A percentile compares a stretch with the other conserved stretches of the same genome.
Evolutionary conservation across 805 yeast genomes (phyloP).

Genomic region (Ogataea saltuana): DNA sequence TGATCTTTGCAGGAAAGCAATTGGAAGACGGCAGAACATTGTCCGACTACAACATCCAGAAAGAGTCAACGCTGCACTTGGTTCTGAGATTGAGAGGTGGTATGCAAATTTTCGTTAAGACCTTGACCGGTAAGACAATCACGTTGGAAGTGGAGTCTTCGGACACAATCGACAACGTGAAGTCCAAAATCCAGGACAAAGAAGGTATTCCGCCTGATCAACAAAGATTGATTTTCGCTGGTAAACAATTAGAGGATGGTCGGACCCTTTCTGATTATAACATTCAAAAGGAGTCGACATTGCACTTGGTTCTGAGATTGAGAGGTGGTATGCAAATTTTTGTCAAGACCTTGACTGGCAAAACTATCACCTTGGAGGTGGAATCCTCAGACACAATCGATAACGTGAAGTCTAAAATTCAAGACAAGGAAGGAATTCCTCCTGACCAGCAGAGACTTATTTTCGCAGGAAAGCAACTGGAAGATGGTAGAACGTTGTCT

Average conservation of each 20-base stretch:
- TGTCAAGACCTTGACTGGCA: conserved; percentile 61
- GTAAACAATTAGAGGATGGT: conserved; percentile 60
- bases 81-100: conserved; percentile 44
- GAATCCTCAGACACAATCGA: conserved; percentile 98
- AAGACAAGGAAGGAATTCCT: conserved; percentile 97
- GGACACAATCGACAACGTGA: conserved; percentile 46
- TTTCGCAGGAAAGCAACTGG: conserved; percentile 97
- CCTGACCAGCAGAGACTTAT: conserved; percentile 97
- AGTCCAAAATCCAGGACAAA: conserved; percentile 45
- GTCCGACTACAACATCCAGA: conserved; percentile 67
- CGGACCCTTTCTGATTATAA: conserved; percentile 91
- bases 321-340: conserved; percentile 80
- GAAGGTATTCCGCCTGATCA: conserved; percentile 49
- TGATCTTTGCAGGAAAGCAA: conserved; percentile 46
- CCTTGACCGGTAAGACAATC: conserved; percentile 87
- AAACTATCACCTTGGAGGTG: conserved; percentile 85
- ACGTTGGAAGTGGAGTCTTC: conserved; percentile 55
- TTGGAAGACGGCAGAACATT: conserved; percentile 79
- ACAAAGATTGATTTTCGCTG: conserved; percentile 47
- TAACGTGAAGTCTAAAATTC: conserved; percentile 94
- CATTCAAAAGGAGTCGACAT: conserved; percentile 52
- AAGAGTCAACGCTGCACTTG: conserved; percentile 41
- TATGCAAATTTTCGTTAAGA: conserved; percentile 91
- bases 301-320: conserved; percentile 81
- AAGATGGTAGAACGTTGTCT: conserved; percentile 93